phyloP scores from a whole-genome alignment of 371 early-diverging fungal genomes.

The Saksenaea oblongispora region DNA sequence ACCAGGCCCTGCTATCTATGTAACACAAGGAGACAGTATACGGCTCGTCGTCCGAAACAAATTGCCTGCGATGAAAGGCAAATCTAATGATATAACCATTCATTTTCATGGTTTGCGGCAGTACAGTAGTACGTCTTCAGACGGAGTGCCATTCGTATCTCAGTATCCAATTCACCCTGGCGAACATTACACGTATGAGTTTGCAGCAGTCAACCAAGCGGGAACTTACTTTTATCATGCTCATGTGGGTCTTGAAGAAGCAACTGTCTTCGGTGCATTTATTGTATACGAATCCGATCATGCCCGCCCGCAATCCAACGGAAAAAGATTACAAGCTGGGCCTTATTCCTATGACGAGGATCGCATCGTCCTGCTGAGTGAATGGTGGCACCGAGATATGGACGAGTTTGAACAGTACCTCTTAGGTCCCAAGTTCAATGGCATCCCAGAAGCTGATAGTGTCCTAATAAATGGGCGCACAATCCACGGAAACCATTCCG shows the following conservation, averaged over 20 bases:
- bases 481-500: conserved; percentile 8
- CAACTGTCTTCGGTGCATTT: conserved; percentile 51
- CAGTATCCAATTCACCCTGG: conserved; percentile 61
- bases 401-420: conserved; percentile 13
- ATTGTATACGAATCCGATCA: conserved; percentile 40
- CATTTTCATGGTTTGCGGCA: conserved; percentile 55
- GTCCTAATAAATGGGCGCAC: conserved; percentile 46
- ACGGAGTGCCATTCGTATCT: conserved; percentile 65
- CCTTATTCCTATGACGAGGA: conserved; percentile 42
- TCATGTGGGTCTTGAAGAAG: conserved; percentile 45
- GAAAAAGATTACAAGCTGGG: conserved; percentile 8
- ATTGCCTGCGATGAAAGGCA: conserved; percentile 11
- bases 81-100: conserved; percentile 28
- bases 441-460: conserved; percentile 34
- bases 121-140: conserved; percentile 32
- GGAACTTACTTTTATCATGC: conserved; percentile 66
- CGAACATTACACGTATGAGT: conserved; percentile 51
- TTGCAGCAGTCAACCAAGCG: conserved; percentile 36
- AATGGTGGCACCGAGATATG: conserved; percentile 46
- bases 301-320: conserved; percentile 14
- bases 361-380: conserved; percentile 39
- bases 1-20: conserved; percentile 52
- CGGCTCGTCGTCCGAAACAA: conserved; percentile 44
- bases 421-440: conserved; percentile 26
- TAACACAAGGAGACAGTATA: conserved; percentile 41